Evolutionary conservation across 805 yeast species (phyloP).

Genomic region (Yarrowia sp.): DNA sequence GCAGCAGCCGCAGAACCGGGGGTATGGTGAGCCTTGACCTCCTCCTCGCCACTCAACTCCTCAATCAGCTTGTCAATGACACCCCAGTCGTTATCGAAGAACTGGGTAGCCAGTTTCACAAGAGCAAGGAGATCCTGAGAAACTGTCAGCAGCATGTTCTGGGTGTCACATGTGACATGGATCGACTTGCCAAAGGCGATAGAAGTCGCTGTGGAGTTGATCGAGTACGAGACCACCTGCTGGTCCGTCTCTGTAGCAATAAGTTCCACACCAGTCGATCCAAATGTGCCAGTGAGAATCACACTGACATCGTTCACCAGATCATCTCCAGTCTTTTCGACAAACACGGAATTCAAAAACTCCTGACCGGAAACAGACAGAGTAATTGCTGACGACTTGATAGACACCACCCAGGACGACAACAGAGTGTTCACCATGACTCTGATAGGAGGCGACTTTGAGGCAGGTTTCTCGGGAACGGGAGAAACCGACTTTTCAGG

Average conservation of each 20-base stretch:
- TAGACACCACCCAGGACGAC: slow-evolving; percentile 29
- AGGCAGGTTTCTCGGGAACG: not conserved
- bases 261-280: slow-evolving; percentile 9
- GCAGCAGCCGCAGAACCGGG: slow-evolving; percentile 14
- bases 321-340: slow-evolving; percentile 18
- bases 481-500: slow-evolving; percentile 1
- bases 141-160: slow-evolving; percentile 8
- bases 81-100: slow-evolving; percentile 19
- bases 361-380: slow-evolving; percentile 13
- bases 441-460: not conserved
- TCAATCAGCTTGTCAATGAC: slow-evolving; percentile 17
- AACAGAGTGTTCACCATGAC: slow-evolving; percentile 30
- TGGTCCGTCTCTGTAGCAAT: slow-evolving; percentile 1
- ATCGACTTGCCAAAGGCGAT: slow-evolving; percentile 23
- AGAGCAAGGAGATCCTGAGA: slow-evolving; percentile 4
- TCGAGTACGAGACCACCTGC: slow-evolving; percentile 16
- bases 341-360: slow-evolving; percentile 26
- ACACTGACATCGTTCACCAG: slow-evolving; percentile 9
- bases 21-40: not conserved
- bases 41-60: not conserved
- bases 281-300: slow-evolving; percentile 25
- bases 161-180: slow-evolving; percentile 26
- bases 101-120: slow-evolving; percentile 2
- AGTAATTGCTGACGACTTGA: slow-evolving; percentile 22
- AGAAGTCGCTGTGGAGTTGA: slow-evolving; percentile 12